Conservation (phyloP, 2,329 filamentous ascomycete genomes). For the Stachybotrys chlorohalonatus region DNA sequence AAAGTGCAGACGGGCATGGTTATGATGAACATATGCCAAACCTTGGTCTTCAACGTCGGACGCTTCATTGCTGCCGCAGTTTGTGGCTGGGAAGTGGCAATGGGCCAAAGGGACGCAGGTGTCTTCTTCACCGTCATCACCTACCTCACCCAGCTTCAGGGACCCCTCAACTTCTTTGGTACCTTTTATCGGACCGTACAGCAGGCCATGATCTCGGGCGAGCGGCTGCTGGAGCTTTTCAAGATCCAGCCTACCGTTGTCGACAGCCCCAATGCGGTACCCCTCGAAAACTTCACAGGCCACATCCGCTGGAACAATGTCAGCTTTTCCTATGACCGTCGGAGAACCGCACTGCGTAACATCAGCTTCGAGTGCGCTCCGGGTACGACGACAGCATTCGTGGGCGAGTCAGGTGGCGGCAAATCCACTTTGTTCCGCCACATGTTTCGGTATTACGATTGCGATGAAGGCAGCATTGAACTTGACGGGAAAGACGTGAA, state of each 20-base stretch:
- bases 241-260: constrained; percentile 90
- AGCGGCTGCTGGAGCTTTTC: constrained; percentile 90
- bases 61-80: constrained; percentile 64
- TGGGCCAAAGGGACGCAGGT: constrained; percentile 46
- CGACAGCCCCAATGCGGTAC: constrained; percentile 58
- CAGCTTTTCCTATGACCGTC: constrained; percentile 80
- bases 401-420: constrained; percentile 92
- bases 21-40: constrained; percentile 73
- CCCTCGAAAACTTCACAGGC: constrained; percentile 62
- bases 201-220: constrained; percentile 93
- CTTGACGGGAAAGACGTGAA: constrained; percentile 80
- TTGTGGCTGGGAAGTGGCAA: constrained; percentile 66
- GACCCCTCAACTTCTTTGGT: constrained; percentile 79
- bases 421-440: constrained; percentile 96
- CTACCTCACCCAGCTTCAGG: constrained; percentile 72
- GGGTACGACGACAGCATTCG: constrained; percentile 89
- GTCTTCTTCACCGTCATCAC: constrained; percentile 66
- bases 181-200: constrained; percentile 95
- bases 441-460: constrained; percentile 94
- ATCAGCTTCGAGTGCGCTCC: constrained; percentile 79
- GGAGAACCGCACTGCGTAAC: constrained; percentile 75
- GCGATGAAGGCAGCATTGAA: constrained; percentile 67
- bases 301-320: constrained; percentile 84
- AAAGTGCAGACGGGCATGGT: constrained; percentile 69
- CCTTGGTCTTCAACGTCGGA: constrained; percentile 70